Evolutionary conservation across 1,284 basidiomycete species (phyloP).

Genomic region (Tetrapyrgos nigripes): DNA sequence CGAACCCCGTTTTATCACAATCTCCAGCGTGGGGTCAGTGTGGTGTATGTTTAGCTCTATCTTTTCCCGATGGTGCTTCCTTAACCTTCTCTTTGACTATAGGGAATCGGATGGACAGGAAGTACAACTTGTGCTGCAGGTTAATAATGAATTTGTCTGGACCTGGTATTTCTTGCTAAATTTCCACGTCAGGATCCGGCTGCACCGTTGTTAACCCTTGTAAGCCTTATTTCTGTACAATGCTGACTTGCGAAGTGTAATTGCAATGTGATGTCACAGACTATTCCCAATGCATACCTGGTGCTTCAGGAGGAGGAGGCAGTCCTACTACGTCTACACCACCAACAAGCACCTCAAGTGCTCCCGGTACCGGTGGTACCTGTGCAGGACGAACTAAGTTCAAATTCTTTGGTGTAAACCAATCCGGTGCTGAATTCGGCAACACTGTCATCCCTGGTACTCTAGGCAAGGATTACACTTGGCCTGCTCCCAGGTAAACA

Average conservation of each 20-base stretch:
- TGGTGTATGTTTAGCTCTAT: constrained; percentile 35
- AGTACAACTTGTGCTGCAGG: constrained; percentile 39
- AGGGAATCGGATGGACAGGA: constrained; percentile 45
- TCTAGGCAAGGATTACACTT: constrained; percentile 29
- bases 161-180: not conserved
- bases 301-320: constrained; percentile 18
- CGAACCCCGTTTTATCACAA: constrained; percentile 34
- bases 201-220: constrained; percentile 42
- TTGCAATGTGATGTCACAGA: constrained; percentile 23
- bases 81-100: not conserved
- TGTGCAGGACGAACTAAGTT: constrained; percentile 59
- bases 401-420: constrained; percentile 67
- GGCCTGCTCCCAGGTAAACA: constrained; percentile 22
- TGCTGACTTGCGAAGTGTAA: not conserved
- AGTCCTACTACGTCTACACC: constrained; percentile 14
- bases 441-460: constrained; percentile 50
- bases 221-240: constrained; percentile 23
- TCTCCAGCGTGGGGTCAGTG: constrained; percentile 47
- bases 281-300: constrained; percentile 47
- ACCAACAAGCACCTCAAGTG: constrained; percentile 21
- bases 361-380: constrained; percentile 27
- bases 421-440: constrained; percentile 67
- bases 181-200: constrained; percentile 26
- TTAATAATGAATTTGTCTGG: not conserved
- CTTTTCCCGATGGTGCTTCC: not conserved